Percentiles rank a stretch among this genome's conserved stretches.
phyloP scores from a whole-genome alignment of 768 basidiomycete species.

The Gloeostereum incarnatum region DNA sequence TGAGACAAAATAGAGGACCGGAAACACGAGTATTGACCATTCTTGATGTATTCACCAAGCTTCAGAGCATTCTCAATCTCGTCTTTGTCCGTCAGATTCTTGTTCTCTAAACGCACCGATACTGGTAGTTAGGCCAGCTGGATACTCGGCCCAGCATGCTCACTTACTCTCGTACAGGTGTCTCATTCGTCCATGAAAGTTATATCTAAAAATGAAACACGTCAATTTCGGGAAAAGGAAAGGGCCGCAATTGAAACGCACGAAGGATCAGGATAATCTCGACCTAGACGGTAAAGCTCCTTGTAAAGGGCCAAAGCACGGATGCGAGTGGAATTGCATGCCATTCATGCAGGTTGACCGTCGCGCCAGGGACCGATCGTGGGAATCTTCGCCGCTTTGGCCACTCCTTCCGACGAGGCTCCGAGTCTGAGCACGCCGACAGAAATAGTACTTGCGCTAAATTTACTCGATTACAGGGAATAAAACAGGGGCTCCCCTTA shows the following conservation, averaged over 20 bases:
- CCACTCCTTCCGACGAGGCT: too few species aligned
- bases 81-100: slow-evolving; percentile 47
- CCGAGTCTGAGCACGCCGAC: too few species aligned
- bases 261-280: slow-evolving; percentile 79
- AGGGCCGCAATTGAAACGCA: slow-evolving; percentile 25
- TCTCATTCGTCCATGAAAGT: slow-evolving; percentile 68
- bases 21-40: slow-evolving; percentile 38
- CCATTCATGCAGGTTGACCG: too few species aligned
- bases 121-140: not conserved
- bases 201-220: slow-evolving; percentile 42
- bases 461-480: too few species aligned
- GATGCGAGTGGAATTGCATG: slow-evolving; percentile 40
- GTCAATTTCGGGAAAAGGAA: slow-evolving; percentile 7
- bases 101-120: slow-evolving; percentile 43
- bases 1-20: not conserved
- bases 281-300: slow-evolving; percentile 69
- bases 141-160: slow-evolving; percentile 3
- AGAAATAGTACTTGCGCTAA: too few species aligned
- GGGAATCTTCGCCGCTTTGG: too few species aligned
- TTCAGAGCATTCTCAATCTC: slow-evolving; percentile 72
- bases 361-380: too few species aligned
- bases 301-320: slow-evolving; percentile 73
- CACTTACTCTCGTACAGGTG: slow-evolving; percentile 54
- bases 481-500: too few species aligned
- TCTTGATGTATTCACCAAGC: slow-evolving; percentile 79